A percentile compares a stretch with the other conserved stretches of the same genome.
Conservation (phyloP, 306 rosid genomes). For the Quercus agrifolia region DNA sequence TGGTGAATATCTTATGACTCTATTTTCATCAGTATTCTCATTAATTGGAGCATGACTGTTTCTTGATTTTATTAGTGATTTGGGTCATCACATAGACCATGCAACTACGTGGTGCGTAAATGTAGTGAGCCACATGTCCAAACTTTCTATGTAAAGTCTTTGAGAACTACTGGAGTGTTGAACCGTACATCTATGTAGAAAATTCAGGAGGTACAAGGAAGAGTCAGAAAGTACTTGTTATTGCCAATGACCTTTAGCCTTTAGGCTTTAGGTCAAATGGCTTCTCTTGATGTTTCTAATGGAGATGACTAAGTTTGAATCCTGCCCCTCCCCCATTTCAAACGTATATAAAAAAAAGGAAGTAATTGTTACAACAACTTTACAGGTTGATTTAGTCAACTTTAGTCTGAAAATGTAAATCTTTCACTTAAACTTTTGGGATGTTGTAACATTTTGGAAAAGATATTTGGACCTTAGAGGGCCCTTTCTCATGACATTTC, state of each 20-base stretch:
- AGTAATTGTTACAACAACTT: neutral
- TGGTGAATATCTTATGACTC: neutral
- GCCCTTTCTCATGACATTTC: conserved; percentile 2
- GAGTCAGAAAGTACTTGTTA: neutral
- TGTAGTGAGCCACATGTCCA: neutral
- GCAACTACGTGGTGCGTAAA: neutral
- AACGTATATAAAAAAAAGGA: no score
- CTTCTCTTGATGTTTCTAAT: no score
- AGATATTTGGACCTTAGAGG: neutral
- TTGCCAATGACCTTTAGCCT: no score
- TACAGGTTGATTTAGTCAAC: neutral
- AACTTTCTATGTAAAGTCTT: neutral
- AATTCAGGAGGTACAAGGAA: neutral
- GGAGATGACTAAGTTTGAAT: no score
- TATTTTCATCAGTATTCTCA: neutral
- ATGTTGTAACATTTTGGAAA: neutral
- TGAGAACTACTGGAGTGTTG: neutral
- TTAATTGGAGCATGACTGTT: neutral
- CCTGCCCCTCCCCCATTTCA: no score
- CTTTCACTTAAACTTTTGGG: neutral
- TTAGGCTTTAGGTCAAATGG: no score
- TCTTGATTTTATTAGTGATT: neutral
- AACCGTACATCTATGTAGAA: neutral
- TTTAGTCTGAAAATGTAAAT: neutral
- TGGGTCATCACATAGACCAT: neutral